Evolutionary conservation across 169 alveolate genomes (phyloP), one percentile per base, ranked within the genome.

Genomic region (Cryptosporidium xiaoi): DNA sequence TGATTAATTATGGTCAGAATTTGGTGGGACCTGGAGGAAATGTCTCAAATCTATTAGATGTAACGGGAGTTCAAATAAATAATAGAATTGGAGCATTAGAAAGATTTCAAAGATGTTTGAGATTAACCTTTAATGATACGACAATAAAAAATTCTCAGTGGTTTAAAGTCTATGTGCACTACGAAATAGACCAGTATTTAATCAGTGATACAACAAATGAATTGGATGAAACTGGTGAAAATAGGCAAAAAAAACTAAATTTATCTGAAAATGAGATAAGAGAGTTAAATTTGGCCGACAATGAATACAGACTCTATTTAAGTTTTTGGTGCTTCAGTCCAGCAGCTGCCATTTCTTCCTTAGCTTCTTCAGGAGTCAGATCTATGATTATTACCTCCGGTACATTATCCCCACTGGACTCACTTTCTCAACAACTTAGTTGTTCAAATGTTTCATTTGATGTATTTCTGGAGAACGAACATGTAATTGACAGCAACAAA

Each of bases 361-460:
- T 93, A 33, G 71, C 91, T 82, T 85, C 93, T 33, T 91, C 93
- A 56, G 96, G 93, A 62, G 91, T 92, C 15, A 90, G 95, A 82
- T 93, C 97, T 0, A 90, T 95, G 13, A 92, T 96, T 34, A 95
- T 97, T 48, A 96, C 99, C 2, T 96, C 99, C 16, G 99, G 99
- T 1, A 97, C 99, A 12, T 92, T 97, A 82, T 93, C 98, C 1
- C 99, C 99, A 13, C 90, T 96, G 50, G 93, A 90, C 62, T 94
- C 96, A 40, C 91, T 96, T 89, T 95, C 95, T 62, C 93, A 92
- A 24, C 97, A 95, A 82, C 84, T 97, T 8, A 93, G 96, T 15
- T 95, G 96, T 18, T 83, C 89, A 67, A 93, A 93, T 82, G 71
- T 96, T n/a, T 71, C 92, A 65, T 97, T 96, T 90, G 92, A 94